These are phyloP conservation scores for Leptoxyphium fumago DNA, from an alignment of 2,329 filamentous ascomycete genomes.

Conservation along the genomic window DNA sequence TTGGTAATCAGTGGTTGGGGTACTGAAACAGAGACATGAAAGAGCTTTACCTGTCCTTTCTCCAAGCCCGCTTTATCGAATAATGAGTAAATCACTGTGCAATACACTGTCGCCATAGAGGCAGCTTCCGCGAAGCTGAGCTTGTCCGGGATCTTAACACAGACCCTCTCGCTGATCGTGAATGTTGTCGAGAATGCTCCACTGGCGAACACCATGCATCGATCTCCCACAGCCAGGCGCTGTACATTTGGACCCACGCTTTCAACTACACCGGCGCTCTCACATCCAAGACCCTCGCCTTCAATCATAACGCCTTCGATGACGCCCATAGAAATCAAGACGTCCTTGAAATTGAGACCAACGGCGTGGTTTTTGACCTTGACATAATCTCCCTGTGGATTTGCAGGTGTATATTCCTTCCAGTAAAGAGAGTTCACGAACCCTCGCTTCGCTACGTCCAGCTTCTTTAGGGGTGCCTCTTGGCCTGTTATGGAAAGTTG, in stretches of 20 bases:
- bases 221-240: constrained; percentile 12
- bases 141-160: constrained; percentile 5
- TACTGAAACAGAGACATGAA: no score
- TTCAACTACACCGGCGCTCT: constrained; percentile 20
- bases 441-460: no score
- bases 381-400: constrained; percentile 2
- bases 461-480: no score
- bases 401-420: no score
- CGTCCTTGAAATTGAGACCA: constrained; percentile 8
- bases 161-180: not conserved
- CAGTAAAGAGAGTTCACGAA: no score
- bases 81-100: constrained; percentile 3
- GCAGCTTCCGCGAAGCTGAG: constrained; percentile 9
- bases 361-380: constrained; percentile 6
- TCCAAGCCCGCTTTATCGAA: constrained; percentile 3
- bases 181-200: not conserved
- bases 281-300: constrained; percentile 18
- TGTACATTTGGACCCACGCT: constrained; percentile 16
- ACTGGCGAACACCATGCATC: constrained; percentile 5
- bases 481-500: no score
- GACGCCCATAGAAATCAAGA: not conserved
- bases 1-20: no score
- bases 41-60: constrained; percentile 5
- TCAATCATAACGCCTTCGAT: constrained; percentile 2
- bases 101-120: constrained; percentile 5